phyloP scores from a whole-genome alignment of 331 rosid species.

The Cydonia oblonga region DNA sequence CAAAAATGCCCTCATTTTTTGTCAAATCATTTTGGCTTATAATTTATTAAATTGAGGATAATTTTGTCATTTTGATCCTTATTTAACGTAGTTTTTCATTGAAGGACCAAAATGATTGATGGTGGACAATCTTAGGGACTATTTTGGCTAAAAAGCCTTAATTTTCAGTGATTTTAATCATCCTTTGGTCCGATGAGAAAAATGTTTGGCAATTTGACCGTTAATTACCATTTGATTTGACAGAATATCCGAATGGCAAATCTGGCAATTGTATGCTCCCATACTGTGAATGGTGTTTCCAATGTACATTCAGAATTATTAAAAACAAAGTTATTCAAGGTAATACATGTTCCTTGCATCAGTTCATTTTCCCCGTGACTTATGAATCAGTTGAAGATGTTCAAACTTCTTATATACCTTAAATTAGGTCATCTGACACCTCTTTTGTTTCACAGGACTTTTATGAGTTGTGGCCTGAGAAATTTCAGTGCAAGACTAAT shows the following conservation, averaged over 20 bases:
- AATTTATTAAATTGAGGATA: too few species aligned
- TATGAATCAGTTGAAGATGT: neutral
- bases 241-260: constrained; percentile 67
- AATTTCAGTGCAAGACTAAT: constrained; percentile 63
- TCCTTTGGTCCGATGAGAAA: neutral
- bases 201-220: neutral
- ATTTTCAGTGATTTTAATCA: neutral
- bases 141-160: too few species aligned
- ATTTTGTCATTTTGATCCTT: too few species aligned
- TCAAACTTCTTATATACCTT: neutral
- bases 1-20: too few species aligned
- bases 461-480: constrained; percentile 77
- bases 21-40: too few species aligned
- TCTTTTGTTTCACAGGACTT: constrained; percentile 45
- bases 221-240: constrained; percentile 18
- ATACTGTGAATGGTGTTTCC: constrained; percentile 66
- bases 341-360: constrained; percentile 6
- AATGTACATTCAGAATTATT: constrained; percentile 46
- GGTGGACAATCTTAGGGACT: neutral
- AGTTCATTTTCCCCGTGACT: neutral
- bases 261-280: constrained; percentile 58
- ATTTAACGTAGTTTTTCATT: too few species aligned
- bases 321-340: constrained; percentile 51
- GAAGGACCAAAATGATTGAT: too few species aligned
- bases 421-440: constrained; percentile 3